Evolutionary conservation across 305 asterid genomes (phyloP).

Genomic region (Fraxinus baroniana): DNA sequence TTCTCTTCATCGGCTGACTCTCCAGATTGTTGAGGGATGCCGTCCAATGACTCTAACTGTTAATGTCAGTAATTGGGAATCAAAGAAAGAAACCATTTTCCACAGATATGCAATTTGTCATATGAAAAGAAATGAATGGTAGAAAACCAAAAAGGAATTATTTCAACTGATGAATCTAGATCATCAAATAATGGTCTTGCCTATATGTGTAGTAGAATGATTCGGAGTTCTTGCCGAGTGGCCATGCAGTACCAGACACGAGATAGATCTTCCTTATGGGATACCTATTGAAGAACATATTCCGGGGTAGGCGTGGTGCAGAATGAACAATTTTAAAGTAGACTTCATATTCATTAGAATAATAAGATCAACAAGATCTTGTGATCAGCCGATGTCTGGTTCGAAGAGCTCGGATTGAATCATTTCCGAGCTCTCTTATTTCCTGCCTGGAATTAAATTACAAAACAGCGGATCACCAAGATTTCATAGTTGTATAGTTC

Average conservation of each 20-base stretch:
- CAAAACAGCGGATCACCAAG: neutral
- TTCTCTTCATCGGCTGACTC: conserved; percentile 7
- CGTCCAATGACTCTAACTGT: conserved; percentile 46
- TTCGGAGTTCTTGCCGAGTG: too few species aligned
- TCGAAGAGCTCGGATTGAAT: neutral
- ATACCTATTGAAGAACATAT: neutral
- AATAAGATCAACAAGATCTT: neutral
- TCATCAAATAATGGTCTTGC: neutral
- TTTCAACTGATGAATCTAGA: neutral
- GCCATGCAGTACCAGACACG: too few species aligned
- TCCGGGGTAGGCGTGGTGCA: neutral
- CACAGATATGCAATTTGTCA: neutral
- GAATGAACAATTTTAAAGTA: neutral
- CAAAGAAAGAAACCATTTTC: neutral
- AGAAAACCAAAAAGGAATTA: neutral
- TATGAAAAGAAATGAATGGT: neutral
- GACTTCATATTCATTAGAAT: neutral
- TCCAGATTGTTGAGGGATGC: neutral
- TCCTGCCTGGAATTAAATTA: neutral
- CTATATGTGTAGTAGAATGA: neutral
- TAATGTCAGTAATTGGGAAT: neutral
- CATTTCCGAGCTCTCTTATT: neutral
- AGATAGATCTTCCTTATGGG: neutral
- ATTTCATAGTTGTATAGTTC: neutral
- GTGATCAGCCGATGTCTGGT: neutral